Evolutionary conservation across 169 alveolate genomes (phyloP).

Genomic region (Eimeria nieschulzi): DNA sequence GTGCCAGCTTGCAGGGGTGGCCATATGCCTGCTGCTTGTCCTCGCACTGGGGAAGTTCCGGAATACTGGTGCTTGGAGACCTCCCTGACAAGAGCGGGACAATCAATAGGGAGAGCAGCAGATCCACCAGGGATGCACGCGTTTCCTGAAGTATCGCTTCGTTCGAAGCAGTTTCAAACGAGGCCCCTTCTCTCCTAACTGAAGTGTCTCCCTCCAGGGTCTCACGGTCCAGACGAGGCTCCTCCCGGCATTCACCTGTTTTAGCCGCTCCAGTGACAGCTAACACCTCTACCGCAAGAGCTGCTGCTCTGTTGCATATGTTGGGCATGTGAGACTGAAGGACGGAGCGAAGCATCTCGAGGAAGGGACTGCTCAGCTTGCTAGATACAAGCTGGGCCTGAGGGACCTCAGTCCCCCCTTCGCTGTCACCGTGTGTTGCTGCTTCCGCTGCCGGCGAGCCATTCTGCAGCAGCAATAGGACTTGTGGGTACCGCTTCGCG

Average conservation of each 20-base stretch:
- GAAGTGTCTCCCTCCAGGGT: not conserved
- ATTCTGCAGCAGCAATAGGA: slow-evolving; percentile 22
- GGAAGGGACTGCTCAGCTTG: slow-evolving; percentile 16
- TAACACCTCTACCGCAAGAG: not conserved
- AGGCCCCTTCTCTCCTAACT: no score
- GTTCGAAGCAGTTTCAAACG: not conserved
- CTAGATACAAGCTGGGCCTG: not conserved
- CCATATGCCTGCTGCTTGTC: not conserved
- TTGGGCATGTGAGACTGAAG: not conserved
- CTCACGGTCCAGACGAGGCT: not conserved
- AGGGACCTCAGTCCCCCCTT: not conserved
- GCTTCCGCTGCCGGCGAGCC: not conserved
- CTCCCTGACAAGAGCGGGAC: not conserved
- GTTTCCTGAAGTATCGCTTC: not conserved
- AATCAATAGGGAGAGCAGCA: slow-evolving; percentile 25
- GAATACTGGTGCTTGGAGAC: not conserved
- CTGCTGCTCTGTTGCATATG: not conserved
- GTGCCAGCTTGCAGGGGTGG: not conserved
- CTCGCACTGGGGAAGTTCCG: not conserved
- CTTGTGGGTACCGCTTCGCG: slow-evolving; percentile 27
- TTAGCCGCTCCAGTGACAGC: not conserved
- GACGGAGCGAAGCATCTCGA: not conserved
- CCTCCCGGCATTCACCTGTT: not conserved
- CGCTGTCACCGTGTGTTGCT: not conserved
- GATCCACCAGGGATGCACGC: slow-evolving; percentile 34